phyloP scores from a whole-genome alignment of 78 protist genomes.

The Cavenderia fasciculata region DNA sequence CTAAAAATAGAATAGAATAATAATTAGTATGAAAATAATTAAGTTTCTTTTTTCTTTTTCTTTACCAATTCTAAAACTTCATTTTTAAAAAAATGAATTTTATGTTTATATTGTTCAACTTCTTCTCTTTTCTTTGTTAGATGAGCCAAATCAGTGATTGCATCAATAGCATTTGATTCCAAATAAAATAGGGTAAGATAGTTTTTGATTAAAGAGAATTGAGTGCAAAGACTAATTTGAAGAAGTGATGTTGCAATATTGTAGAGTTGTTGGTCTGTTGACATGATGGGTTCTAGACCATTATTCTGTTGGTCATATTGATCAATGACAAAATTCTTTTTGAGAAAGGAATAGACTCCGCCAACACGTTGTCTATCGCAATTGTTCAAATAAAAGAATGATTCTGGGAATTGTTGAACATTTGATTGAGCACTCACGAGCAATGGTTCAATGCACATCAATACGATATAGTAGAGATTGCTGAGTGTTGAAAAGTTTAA shows the following conservation, averaged over 20 bases:
- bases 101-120: not conserved
- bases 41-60: not conserved
- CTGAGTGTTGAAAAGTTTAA: not conserved
- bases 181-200: too few relatives aligned
- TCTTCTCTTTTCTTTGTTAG: not conserved
- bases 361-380: constrained; percentile 16
- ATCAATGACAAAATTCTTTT: not conserved
- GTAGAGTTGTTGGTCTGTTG: not conserved
- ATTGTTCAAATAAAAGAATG: not conserved
- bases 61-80: not conserved
- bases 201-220: not conserved
- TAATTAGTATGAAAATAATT: too few relatives aligned
- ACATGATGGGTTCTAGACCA: not conserved
- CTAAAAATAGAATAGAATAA: not conserved
- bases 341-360: not conserved
- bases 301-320: not conserved
- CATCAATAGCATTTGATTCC: not conserved
- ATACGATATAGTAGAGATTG: not conserved
- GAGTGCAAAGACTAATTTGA: not conserved
- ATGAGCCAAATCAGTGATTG: too few relatives aligned
- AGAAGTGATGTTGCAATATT: not conserved
- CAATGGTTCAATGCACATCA: not conserved
- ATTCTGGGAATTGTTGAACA: not conserved
- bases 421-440: not conserved
- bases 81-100: not conserved